Conservation (phyloP, 371 early-diverging fungal species). For the Mucor indicus region DNA sequence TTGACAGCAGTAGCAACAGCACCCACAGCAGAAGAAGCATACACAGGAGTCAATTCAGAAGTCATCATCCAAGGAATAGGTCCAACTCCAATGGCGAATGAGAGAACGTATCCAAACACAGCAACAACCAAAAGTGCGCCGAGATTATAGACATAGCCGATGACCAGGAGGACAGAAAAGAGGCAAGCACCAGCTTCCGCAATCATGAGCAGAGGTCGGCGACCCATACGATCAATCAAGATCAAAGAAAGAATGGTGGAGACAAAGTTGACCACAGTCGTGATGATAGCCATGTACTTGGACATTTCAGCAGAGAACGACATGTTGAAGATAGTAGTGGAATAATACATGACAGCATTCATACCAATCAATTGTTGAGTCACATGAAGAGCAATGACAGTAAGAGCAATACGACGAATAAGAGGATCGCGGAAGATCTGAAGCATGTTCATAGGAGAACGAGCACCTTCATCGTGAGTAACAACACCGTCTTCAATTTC, state of each 20-base stretch:
- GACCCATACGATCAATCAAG: slow-evolving; percentile 74
- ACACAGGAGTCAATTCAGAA: slow-evolving; percentile 68
- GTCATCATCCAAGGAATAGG: slow-evolving; percentile 81
- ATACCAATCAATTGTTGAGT: slow-evolving; percentile 85
- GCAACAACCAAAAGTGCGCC: slow-evolving; percentile 57
- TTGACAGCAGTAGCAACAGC: slow-evolving; percentile 59
- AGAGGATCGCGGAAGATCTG: slow-evolving; percentile 44
- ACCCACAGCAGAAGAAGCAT: slow-evolving; percentile 57
- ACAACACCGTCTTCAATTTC: slow-evolving; percentile 31
- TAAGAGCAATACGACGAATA: slow-evolving; percentile 56
- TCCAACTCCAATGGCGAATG: slow-evolving; percentile 84
- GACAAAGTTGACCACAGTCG: slow-evolving; percentile 64
- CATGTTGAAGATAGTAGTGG: slow-evolving; percentile 62
- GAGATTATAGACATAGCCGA: slow-evolving; percentile 49
- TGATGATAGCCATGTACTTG: slow-evolving; percentile 57
- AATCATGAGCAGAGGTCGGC: slow-evolving; percentile 67
- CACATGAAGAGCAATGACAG: slow-evolving; percentile 42
- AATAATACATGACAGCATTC: slow-evolving; percentile 83
- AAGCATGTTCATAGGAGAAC: slow-evolving; percentile 24
- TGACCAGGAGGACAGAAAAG: slow-evolving; percentile 53
- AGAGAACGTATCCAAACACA: slow-evolving; percentile 72
- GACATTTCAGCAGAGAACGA: slow-evolving; percentile 41
- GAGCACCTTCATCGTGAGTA: neutral
- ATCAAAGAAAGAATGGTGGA: slow-evolving; percentile 48
- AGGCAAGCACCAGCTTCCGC: slow-evolving; percentile 58